Percentiles rank a stretch among this genome's conserved stretches.
Evolutionary conservation across 192 early-diverging fungal species (phyloP).

Genomic region (Backusella mclennaniae): DNA sequence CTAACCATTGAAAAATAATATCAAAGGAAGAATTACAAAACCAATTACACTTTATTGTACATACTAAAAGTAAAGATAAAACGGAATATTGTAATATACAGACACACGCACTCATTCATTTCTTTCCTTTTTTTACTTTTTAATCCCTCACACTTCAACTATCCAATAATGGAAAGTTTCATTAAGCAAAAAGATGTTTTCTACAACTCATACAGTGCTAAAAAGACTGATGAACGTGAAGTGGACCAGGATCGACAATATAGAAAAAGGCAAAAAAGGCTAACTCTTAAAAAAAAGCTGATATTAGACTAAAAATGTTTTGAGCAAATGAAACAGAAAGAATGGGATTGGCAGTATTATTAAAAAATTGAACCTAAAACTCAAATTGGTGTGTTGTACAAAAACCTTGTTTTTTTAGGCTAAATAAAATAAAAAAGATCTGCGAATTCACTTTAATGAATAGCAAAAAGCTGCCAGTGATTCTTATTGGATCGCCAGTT

Average conservation of each 20-base stretch:
- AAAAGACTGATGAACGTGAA: background rate
- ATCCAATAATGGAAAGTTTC: conserved; percentile 6
- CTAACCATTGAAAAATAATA: background rate
- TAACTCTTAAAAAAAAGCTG: background rate
- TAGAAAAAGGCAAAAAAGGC: background rate
- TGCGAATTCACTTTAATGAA: conserved; percentile 8
- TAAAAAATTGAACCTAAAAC: background rate
- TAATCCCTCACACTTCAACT: background rate
- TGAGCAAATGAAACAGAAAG: conserved; percentile 13
- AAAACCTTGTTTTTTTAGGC: background rate
- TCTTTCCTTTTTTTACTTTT: background rate
- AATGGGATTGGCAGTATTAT: conserved; percentile 10
- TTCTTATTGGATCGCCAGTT: background rate
- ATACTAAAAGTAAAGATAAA: background rate
- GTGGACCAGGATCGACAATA: conserved; percentile 2
- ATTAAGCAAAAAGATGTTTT: conserved; percentile 1
- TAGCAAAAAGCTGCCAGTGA: background rate
- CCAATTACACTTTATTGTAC: background rate
- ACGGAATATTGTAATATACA: background rate
- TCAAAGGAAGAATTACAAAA: background rate
- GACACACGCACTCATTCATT: too few species aligned
- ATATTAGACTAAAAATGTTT: conserved; percentile 3
- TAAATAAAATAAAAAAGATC: conserved; percentile 7
- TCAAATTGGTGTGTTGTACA: background rate
- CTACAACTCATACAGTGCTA: background rate